Percentiles rank a stretch among this genome's conserved stretches.
phyloP scores from a whole-genome alignment of 768 basidiomycete genomes.

The Kwoniella europaea region DNA sequence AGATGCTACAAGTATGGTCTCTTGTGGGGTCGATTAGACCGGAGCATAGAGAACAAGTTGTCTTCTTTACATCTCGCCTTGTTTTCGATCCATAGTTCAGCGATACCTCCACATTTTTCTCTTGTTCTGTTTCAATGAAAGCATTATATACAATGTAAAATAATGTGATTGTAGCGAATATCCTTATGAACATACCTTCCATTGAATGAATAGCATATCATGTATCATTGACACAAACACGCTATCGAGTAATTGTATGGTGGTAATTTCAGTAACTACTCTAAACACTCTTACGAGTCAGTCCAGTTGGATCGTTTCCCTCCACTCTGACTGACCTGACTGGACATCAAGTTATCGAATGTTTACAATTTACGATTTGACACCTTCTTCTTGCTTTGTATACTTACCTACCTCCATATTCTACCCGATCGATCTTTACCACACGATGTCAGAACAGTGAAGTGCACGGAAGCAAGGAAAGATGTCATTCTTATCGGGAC shows the following conservation, averaged over 20 bases:
- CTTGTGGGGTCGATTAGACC: not conserved
- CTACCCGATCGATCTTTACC: too few relatives aligned
- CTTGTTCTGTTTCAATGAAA: not conserved
- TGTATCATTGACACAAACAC: not conserved
- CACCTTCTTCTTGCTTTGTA: too few relatives aligned
- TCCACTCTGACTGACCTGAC: too few relatives aligned
- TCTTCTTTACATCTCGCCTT: not conserved
- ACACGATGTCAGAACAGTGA: too few relatives aligned
- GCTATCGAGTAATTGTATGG: too few relatives aligned
- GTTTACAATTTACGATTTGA: too few relatives aligned
- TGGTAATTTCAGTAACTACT: too few relatives aligned
- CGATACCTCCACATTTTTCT: not conserved
- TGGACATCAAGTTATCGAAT: too few relatives aligned
- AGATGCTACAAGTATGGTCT: not conserved
- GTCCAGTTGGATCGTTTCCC: too few relatives aligned
- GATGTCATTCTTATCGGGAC: conserved; percentile 40
- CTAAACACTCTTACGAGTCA: too few relatives aligned
- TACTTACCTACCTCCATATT: too few relatives aligned
- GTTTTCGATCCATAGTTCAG: not conserved
- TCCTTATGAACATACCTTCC: not conserved
- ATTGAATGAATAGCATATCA: not conserved
- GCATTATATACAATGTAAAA: not conserved
- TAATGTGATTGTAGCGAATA: not conserved
- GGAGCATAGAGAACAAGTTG: not conserved
- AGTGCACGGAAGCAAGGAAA: too few relatives aligned